Conservation (phyloP, 2,329 filamentous ascomycete species). For the Pyrenochaeta sp. region DNA sequence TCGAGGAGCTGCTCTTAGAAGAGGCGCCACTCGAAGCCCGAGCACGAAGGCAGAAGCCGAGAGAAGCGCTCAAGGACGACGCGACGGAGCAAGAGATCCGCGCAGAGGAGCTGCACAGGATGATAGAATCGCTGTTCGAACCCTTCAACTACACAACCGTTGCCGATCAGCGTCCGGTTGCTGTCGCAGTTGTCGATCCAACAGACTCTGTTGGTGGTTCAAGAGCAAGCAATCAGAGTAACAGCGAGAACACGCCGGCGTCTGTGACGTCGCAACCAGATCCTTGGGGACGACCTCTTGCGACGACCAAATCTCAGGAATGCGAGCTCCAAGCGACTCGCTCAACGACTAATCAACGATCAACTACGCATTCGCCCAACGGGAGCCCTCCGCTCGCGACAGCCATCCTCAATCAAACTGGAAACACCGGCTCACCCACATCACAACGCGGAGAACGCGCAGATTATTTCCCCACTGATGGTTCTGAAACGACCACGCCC, state of each 20-base stretch:
- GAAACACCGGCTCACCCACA: conserved; percentile 38
- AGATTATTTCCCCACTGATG: conserved; percentile 48
- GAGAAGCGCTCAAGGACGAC: conserved; percentile 90
- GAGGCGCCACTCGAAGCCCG: conserved; percentile 94
- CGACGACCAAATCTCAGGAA: conserved; percentile 47
- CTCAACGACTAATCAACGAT: conserved; percentile 48
- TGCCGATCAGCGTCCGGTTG: conserved; percentile 71
- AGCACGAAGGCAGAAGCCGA: conserved; percentile 90
- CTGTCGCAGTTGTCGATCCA: conserved; percentile 37
- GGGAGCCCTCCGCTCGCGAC: conserved; percentile 56
- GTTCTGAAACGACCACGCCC: conserved; percentile 35
- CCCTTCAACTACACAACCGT: conserved; percentile 94
- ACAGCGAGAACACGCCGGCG: conserved; percentile 42
- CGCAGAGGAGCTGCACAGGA: conserved; percentile 90
- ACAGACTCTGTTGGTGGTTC: conserved; percentile 41
- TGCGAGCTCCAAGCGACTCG: conserved; percentile 48
- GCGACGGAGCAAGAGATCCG: conserved; percentile 94
- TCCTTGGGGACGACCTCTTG: conserved; percentile 40
- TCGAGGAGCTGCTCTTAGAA: conserved; percentile 92
- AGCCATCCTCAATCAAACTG: conserved; percentile 31
- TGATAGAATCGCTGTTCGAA: conserved; percentile 93
- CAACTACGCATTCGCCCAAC: conserved; percentile 57
- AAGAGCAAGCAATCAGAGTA: conserved; percentile 46
- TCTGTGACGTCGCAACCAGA: conserved; percentile 45
- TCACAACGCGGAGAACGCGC: conserved; percentile 46